Evolutionary conservation across 345 rosid genomes (phyloP), one percentile per base, ranked within the genome.

Genomic region (Boechera divaricarpa): DNA sequence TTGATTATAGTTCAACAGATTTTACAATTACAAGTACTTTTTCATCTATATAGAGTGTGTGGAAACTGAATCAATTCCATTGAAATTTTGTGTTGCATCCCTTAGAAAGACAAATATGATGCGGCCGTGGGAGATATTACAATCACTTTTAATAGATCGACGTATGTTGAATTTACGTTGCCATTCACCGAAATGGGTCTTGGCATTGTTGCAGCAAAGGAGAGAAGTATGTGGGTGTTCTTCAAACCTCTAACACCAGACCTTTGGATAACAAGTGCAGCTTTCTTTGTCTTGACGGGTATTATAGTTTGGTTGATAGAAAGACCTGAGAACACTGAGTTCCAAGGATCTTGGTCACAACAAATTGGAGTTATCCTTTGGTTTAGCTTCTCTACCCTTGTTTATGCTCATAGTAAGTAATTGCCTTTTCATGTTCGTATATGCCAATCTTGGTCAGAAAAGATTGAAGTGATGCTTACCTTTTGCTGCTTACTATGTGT

Each of bases 241-340:
- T 67, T 85, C 6, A 63, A 84, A 69, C 94, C 94, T 4, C 69
- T 86, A 10, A 80, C 78, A n/a, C 42, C 26, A 76, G 67, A 77
- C 29, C 87, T 88, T 41, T 90, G 90, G 95, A 7, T 84, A 24
- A 76, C 82, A 56, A 81, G 67, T 28, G 85, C 74, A 5, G 24
- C 32, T 29, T 80, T 82, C 48, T 85, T 85, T 49, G 59, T 85
- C 41, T 86, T 81, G 59, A 81, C 74, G 0, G 89, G 87, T 3
- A 39, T 74, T 2, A 70, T 85, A 21, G 85, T 85, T 12, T 86
- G 90, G 88, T 64, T 86, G n/a, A 73, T 88, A n/a, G 92, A 90
- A 76, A 86, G 75, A 59, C 52, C 39, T 4, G 63, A 63, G 10
- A 85, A 86, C 60, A 3, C 7, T 0, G 85, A 80, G 11, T 85